These are phyloP conservation scores for Scheffersomyces lignicola DNA, from an alignment of 1,139 yeast species.

Conservation along the genomic window DNA sequence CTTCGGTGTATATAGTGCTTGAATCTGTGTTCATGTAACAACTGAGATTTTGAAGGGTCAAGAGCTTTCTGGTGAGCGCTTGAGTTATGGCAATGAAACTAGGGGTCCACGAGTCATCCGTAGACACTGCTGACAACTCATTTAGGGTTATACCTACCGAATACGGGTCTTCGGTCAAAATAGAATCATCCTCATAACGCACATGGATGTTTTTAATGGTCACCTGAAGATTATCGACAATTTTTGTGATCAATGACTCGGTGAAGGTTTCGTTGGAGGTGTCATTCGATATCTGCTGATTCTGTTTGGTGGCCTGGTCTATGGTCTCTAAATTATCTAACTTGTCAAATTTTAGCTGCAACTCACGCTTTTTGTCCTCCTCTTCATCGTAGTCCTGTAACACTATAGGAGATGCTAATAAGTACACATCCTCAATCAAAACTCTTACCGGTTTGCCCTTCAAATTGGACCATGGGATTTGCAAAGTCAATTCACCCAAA, in stretches of 20 bases:
- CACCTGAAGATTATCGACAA: slow-evolving; percentile 91
- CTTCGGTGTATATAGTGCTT: slow-evolving; percentile 44
- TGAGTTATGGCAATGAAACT: slow-evolving; percentile 77
- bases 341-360: slow-evolving; percentile 63
- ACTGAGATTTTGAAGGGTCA: slow-evolving; percentile 73
- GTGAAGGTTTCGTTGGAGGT: slow-evolving; percentile 74
- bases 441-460: slow-evolving; percentile 92
- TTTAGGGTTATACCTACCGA: slow-evolving; percentile 79
- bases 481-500: slow-evolving; percentile 83
- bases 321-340: slow-evolving; percentile 69
- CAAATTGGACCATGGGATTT: slow-evolving; percentile 95
- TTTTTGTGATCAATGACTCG: slow-evolving; percentile 82
- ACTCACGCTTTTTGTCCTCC: slow-evolving; percentile 66
- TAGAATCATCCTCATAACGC: slow-evolving; percentile 80
- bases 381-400: slow-evolving; percentile 56
- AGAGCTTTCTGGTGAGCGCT: slow-evolving; percentile 69
- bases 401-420: slow-evolving; percentile 74
- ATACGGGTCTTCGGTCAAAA: slow-evolving; percentile 70
- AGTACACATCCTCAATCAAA: slow-evolving; percentile 81
- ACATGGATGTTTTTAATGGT: slow-evolving; percentile 89
- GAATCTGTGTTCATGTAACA: slow-evolving; percentile 85
- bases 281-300: slow-evolving; percentile 43
- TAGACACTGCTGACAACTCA: slow-evolving; percentile 89
- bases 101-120: slow-evolving; percentile 84
- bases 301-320: slow-evolving; percentile 43